phyloP scores from a whole-genome alignment of 1,139 yeast genomes.

The Spathaspora jeffriesii region DNA sequence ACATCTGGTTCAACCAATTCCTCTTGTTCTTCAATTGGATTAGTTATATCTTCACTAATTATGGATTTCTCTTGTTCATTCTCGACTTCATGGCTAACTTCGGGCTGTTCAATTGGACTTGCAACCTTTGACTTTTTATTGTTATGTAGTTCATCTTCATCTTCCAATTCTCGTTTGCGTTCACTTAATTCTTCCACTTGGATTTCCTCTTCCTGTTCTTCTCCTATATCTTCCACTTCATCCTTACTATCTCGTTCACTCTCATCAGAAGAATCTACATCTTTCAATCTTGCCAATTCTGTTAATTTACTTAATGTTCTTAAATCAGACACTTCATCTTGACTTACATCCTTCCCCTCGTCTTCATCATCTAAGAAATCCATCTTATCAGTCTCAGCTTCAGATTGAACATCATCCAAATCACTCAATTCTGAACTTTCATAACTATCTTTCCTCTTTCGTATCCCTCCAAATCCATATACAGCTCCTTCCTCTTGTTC shows the following conservation, averaged over 20 bases:
- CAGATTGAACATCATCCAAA: slow-evolving; percentile 66
- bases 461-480: slow-evolving; percentile 3
- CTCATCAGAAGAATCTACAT: slow-evolving; percentile 28
- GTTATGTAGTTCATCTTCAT: slow-evolving; percentile 5
- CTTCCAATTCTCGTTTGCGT: slow-evolving; percentile 7
- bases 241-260: slow-evolving; percentile 12
- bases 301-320: slow-evolving; percentile 41
- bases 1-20: background rate
- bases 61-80: slow-evolving; percentile 19
- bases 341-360: slow-evolving; percentile 10
- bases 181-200: background rate
- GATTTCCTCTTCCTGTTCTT: background rate
- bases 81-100: slow-evolving; percentile 21
- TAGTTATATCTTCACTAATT: background rate
- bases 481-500: slow-evolving; percentile 5
- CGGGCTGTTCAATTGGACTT: slow-evolving; percentile 9
- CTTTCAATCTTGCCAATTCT: slow-evolving; percentile 41
- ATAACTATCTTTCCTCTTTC: slow-evolving; percentile 22
- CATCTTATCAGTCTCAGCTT: slow-evolving; percentile 81
- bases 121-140: slow-evolving; percentile 23
- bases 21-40: slow-evolving; percentile 2
- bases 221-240: slow-evolving; percentile 2
- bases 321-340: slow-evolving; percentile 31
- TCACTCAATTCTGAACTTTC: slow-evolving; percentile 55
- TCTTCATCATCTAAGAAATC: slow-evolving; percentile 46